Conservation (phyloP, 352 stramenopile species). For the Aphanomyces euteiches region DNA sequence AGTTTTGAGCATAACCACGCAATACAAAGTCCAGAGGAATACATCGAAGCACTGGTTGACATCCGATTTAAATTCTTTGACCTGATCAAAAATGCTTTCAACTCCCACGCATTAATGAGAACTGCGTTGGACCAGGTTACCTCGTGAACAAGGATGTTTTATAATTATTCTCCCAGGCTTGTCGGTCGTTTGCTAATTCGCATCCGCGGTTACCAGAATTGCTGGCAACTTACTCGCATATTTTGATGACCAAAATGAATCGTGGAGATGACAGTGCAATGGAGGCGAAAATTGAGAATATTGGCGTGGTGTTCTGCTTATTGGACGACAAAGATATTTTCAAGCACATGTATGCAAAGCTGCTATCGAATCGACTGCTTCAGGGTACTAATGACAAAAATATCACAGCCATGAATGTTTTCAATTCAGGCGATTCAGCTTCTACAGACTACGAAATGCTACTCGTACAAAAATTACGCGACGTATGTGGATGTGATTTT, state of each 20-base stretch:
- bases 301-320: constrained; percentile 81
- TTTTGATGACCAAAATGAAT: constrained; percentile 58
- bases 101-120: constrained; percentile 76
- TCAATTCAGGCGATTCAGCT: constrained; percentile 50
- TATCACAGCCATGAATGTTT: too few relatives aligned
- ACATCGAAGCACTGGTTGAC: constrained; percentile 81
- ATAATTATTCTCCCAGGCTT: constrained; percentile 46
- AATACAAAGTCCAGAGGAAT: constrained; percentile 75
- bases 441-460: constrained; percentile 73
- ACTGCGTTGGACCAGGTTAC: constrained; percentile 74
- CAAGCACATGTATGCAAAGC: constrained; percentile 87
- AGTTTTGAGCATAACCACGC: constrained; percentile 78
- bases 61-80: constrained; percentile 80
- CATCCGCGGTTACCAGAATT: constrained; percentile 73
- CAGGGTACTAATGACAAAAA: constrained; percentile 49
- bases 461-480: constrained; percentile 77
- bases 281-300: constrained; percentile 77
- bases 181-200: constrained; percentile 76
- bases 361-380: constrained; percentile 76
- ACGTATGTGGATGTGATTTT: constrained; percentile 82
- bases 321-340: constrained; percentile 88
- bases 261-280: constrained; percentile 32
- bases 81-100: constrained; percentile 81
- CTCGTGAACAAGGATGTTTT: neutral
- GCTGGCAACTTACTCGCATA: constrained; percentile 80